These are phyloP conservation scores for Cercospora citrullina DNA, from an alignment of 2,329 filamentous ascomycete genomes.

Conservation along the genomic window DNA sequence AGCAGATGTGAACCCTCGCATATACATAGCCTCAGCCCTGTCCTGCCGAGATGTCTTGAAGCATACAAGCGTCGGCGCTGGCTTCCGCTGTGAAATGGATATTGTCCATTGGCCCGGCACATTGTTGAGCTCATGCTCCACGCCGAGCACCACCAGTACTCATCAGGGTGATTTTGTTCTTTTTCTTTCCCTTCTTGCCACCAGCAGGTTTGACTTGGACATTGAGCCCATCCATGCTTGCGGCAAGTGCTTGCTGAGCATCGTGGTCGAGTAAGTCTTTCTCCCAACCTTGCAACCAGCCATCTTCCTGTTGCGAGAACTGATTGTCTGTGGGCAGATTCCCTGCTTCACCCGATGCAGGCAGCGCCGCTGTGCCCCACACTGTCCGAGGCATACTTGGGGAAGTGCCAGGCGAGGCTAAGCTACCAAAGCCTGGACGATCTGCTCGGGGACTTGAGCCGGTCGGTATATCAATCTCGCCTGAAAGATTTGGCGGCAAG, in stretches of 20 bases:
- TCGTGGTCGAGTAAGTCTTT: conserved; percentile 71
- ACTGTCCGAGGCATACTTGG: conserved; percentile 76
- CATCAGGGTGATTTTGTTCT: conserved; percentile 69
- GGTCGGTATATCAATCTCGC: conserved; percentile 28
- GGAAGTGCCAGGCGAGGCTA: conserved; percentile 79
- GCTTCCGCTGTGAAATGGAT: background rate
- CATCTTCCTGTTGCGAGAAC: conserved; percentile 61
- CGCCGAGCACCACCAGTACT: conserved; percentile 53
- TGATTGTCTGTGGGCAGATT: conserved; percentile 43
- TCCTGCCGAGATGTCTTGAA: background rate
- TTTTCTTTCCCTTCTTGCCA: conserved; percentile 61
- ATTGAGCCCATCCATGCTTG: conserved; percentile 24
- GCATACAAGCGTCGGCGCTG: background rate
- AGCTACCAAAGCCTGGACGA: conserved; percentile 62
- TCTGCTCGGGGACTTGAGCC: conserved; percentile 56
- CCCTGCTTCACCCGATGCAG: conserved; percentile 56
- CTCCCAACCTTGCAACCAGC: conserved; percentile 84
- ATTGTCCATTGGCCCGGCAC: background rate
- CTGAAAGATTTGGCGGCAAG: conserved; percentile 33
- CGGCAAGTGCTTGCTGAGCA: conserved; percentile 39
- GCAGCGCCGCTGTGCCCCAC: conserved; percentile 80
- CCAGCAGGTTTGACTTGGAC: conserved; percentile 47
- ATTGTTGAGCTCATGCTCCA: conserved; percentile 4
- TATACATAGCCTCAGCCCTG: background rate
- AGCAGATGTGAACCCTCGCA: background rate